Conservation (phyloP, 139 green algal genomes). For the Asterochloris sp. region DNA sequence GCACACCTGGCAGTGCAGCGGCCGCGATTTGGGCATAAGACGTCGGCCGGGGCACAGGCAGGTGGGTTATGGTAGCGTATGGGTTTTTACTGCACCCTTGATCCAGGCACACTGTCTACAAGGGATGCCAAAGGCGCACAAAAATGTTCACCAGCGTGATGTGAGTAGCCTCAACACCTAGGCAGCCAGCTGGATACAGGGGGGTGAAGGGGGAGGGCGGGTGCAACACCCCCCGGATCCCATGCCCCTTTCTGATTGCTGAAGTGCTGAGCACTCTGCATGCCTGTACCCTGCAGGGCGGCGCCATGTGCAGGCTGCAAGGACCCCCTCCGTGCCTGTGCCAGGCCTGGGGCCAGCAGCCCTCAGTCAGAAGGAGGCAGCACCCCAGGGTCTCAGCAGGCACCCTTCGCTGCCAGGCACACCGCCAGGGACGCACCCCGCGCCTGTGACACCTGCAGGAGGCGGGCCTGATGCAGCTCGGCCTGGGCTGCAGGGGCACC, state of each 20-base stretch:
- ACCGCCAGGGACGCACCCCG: not conserved
- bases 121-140: not conserved
- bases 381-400: not conserved
- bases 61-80: not conserved
- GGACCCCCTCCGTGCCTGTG: not conserved
- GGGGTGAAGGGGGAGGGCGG: not conserved
- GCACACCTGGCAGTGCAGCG: not conserved
- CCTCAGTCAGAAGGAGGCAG: too few relatives aligned
- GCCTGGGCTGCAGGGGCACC: not conserved
- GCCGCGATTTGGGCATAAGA: constrained; percentile 9
- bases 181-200: not conserved
- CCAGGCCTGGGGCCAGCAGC: not conserved
- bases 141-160: not conserved
- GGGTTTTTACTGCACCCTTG: not conserved
- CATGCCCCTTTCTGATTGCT: too few relatives aligned
- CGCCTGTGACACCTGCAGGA: not conserved
- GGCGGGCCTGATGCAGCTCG: not conserved
- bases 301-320: not conserved
- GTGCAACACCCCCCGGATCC: not conserved
- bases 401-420: constrained; percentile 3
- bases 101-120: not conserved
- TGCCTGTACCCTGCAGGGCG: too few relatives aligned
- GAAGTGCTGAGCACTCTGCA: too few relatives aligned
- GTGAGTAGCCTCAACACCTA: not conserved
- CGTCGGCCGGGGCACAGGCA: constrained; percentile 2